Evolutionary conservation across 495 filamentous ascomycete species (phyloP), one percentile per base, ranked within the genome.

Genomic region (Evernia prunastri): DNA sequence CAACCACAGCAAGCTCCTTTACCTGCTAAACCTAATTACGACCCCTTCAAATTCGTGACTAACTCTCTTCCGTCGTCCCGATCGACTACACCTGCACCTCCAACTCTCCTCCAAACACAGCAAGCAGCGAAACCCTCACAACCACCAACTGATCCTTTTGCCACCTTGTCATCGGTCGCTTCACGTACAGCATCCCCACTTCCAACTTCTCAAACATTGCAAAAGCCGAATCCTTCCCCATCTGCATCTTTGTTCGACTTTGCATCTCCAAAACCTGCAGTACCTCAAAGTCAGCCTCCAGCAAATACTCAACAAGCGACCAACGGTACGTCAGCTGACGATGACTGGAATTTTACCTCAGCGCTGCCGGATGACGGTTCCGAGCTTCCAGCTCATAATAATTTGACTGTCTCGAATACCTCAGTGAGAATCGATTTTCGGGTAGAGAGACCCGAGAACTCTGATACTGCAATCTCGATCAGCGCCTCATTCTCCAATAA

Each of bases 301-400:
- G 40, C 58, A 27, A 40, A 33, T 13, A 10, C 56, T 59, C 60
- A 42, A 63, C 61, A 67, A 62, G 71, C 60, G 59, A 64, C 72
- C 35, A 71, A 73, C 59, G 68, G 75, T 58, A 69, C 76, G 33
- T 64, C 72, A 35, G 77, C 71, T 67, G 79, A 86, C 59, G 94
- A 98, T 66, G 94, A 98, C 69, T 98, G 94, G 94, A 85, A 86
- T 42, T 98, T 97, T 70, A 81, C 89, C 11, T 97, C 94, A 7
- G 89, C 94, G 0, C 77, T 97, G 4, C 92, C 92, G 0, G 84
- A 87, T 35, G 82, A 85, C 58, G 78, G 73, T 31, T 75, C 73
- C 39, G 66, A 75, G 1, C 74, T 84, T 1, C 80, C 82, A 15
- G 83, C 79, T 33, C 78, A 79, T 0, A 83, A 91, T 64, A 79